Conservation (phyloP, 2,329 filamentous ascomycete genomes). For the Trichoderma endophyticum region DNA sequence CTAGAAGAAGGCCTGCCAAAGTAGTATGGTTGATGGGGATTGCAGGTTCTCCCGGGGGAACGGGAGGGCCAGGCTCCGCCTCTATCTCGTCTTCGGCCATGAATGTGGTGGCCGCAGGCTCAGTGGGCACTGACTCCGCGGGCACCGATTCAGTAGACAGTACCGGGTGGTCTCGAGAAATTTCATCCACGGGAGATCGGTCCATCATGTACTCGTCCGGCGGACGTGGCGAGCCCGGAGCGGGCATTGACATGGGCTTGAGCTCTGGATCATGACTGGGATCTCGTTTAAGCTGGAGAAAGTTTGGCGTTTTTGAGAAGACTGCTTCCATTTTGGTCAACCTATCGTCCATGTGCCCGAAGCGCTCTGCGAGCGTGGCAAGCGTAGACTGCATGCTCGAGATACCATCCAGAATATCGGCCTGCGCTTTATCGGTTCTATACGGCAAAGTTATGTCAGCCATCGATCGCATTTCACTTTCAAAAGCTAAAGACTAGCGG, state of each 20-base stretch:
- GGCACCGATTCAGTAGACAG: conserved; percentile 25
- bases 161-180: conserved; percentile 27
- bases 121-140: conserved; percentile 16
- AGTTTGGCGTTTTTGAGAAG: conserved; percentile 23
- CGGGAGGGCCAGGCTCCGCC: conserved; percentile 49
- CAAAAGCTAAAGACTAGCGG: not conserved
- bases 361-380: conserved; percentile 34
- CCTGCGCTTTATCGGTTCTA: conserved; percentile 58
- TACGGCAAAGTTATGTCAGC: not conserved
- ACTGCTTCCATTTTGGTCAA: conserved; percentile 36
- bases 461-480: not conserved
- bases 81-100: conserved; percentile 49
- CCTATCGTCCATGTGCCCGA: conserved; percentile 39
- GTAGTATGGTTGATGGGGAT: conserved; percentile 87
- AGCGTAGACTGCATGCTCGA: conserved; percentile 40
- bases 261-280: conserved; percentile 30
- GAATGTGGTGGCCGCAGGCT: conserved; percentile 28
- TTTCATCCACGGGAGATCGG: conserved; percentile 24
- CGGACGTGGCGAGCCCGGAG: conserved; percentile 24
- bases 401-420: conserved; percentile 59
- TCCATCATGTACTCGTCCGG: conserved; percentile 13
- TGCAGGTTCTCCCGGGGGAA: conserved; percentile 59
- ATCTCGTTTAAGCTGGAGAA: conserved; percentile 17
- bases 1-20: conserved; percentile 76
- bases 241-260: conserved; percentile 26